Evolutionary conservation across 1,139 yeast genomes (phyloP).

Genomic region (Taphrina deformans): DNA sequence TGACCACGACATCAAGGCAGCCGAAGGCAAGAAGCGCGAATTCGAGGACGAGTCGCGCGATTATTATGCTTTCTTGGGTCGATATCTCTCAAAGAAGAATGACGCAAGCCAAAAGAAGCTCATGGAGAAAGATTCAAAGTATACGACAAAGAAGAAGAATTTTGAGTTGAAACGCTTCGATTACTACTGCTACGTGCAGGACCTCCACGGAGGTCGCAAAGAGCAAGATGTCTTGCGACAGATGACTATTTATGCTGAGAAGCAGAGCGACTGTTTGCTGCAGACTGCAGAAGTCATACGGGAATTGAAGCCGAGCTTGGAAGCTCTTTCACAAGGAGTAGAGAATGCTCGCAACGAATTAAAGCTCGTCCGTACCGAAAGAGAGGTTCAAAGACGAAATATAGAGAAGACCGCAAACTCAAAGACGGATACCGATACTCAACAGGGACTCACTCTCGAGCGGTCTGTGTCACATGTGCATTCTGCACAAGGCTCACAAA

Average conservation of each 20-base stretch:
- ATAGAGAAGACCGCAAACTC: slow-evolving; percentile 38
- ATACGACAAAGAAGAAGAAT: slow-evolving; percentile 57
- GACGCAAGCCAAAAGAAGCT: slow-evolving; percentile 48
- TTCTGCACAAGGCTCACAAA: background rate
- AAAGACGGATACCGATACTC: slow-evolving; percentile 33
- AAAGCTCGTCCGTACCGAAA: slow-evolving; percentile 48
- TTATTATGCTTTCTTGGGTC: slow-evolving; percentile 71
- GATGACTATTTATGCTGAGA: slow-evolving; percentile 47
- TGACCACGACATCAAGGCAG: slow-evolving; percentile 49
- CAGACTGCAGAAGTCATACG: slow-evolving; percentile 40
- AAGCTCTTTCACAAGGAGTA: slow-evolving; percentile 36
- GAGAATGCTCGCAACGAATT: slow-evolving; percentile 44
- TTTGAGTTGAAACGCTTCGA: slow-evolving; percentile 73
- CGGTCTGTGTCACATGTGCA: background rate
- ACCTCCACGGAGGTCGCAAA: slow-evolving; percentile 56
- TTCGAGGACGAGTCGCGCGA: slow-evolving; percentile 75
- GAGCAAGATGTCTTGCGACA: slow-evolving; percentile 49
- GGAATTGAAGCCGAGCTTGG: slow-evolving; percentile 44
- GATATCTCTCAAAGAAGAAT: slow-evolving; percentile 66
- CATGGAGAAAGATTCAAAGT: slow-evolving; percentile 58
- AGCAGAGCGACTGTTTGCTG: slow-evolving; percentile 43
- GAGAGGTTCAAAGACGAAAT: slow-evolving; percentile 47
- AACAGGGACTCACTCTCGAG: background rate
- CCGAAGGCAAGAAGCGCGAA: slow-evolving; percentile 52
- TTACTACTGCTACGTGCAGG: slow-evolving; percentile 64